Evolutionary conservation across 23 red algal species (phyloP).

Genomic region (Agarophyton chilense): DNA sequence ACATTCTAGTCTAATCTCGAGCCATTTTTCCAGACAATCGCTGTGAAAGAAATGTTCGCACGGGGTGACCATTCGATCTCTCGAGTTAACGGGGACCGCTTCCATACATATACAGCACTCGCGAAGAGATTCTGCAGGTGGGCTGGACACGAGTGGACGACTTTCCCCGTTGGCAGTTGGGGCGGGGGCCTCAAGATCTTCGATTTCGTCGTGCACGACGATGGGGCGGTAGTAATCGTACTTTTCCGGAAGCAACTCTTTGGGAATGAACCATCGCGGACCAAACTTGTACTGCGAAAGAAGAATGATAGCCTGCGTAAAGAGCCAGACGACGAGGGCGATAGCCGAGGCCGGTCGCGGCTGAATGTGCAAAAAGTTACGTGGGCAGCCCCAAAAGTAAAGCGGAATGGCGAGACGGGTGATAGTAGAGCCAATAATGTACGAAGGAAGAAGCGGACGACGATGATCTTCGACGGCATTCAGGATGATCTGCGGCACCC

Average conservation of each 20-base stretch:
- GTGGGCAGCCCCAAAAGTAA: constrained; percentile 81
- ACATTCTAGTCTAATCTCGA: constrained; percentile 81
- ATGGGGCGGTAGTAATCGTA: constrained; percentile 90
- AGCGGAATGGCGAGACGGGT: constrained; percentile 79
- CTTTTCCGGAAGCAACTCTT: constrained; percentile 83
- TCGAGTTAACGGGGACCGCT: constrained; percentile 43
- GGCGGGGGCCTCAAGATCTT: constrained; percentile 40
- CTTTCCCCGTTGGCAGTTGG: neutral
- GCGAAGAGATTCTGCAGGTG: neutral
- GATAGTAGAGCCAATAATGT: constrained; percentile 65
- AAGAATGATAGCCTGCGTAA: constrained; percentile 68
- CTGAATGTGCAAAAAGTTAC: constrained; percentile 86
- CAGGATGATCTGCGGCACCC: constrained; percentile 89
- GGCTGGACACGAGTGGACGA: constrained; percentile 10
- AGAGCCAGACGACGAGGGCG: constrained; percentile 72
- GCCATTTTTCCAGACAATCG: constrained; percentile 80
- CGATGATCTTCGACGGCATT: constrained; percentile 75
- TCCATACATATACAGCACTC: constrained; percentile 93
- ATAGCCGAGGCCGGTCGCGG: constrained; percentile 65
- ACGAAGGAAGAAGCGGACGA: constrained; percentile 71
- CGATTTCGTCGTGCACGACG: constrained; percentile 40
- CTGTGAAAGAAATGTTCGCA: constrained; percentile 91
- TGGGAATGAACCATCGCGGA: constrained; percentile 89
- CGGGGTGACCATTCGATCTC: constrained; percentile 80
- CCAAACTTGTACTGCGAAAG: constrained; percentile 82